Percentiles rank a stretch among this genome's conserved stretches.
Evolutionary conservation across 257 asterid genomes (phyloP).

Genomic region (Solanum infundibuliforme): DNA sequence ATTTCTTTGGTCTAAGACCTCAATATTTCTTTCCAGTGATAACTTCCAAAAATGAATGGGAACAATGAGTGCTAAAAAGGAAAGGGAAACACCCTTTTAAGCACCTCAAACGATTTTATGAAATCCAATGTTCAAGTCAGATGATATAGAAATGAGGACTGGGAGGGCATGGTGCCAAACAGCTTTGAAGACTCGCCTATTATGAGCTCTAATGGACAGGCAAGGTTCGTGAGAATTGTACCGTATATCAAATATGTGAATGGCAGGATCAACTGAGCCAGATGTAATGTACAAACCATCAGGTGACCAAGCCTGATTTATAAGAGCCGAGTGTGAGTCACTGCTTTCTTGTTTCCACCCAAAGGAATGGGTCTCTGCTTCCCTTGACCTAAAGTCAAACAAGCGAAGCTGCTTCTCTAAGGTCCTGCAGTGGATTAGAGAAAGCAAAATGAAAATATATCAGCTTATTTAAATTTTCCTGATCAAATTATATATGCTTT

Average conservation of each 20-base stretch:
- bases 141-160: constrained; percentile 75
- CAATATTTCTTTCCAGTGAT: neutral
- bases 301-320: constrained; percentile 91
- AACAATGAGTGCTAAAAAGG: neutral
- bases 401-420: constrained; percentile 73
- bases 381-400: constrained; percentile 58
- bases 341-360: constrained; percentile 95
- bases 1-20: neutral
- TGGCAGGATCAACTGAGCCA: constrained; percentile 78
- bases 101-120: constrained; percentile 32
- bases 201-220: constrained; percentile 72
- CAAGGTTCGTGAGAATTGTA: constrained; percentile 49
- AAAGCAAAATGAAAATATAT: neutral
- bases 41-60: neutral
- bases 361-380: constrained; percentile 44
- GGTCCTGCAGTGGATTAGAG: constrained; percentile 34
- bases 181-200: constrained; percentile 87
- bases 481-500: neutral
- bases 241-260: constrained; percentile 81
- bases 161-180: constrained; percentile 81
- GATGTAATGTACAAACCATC: constrained; percentile 74
- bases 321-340: constrained; percentile 80
- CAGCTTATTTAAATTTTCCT: neutral
- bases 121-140: constrained; percentile 75
- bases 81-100: neutral